Base-by-base conservation (phyloP, 2,329 filamentous ascomycete genomes). In the Rutstroemia sp. region DNA sequence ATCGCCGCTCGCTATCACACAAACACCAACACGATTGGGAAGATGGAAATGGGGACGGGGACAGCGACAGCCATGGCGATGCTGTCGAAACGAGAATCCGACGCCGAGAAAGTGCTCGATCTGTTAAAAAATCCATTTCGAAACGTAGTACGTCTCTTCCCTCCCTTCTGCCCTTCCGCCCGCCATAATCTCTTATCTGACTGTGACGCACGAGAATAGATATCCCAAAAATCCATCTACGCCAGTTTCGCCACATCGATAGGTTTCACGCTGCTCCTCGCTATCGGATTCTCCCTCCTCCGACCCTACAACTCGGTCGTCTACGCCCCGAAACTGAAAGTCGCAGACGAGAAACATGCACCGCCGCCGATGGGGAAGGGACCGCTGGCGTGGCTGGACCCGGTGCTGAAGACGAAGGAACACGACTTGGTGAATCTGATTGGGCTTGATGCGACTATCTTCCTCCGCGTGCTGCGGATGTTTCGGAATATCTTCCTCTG, bases 261-360 rank as follows among this genome's bases (percentile, higher is more conserved):
- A 46, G 87, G 83, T 55, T 76, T 94, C 67, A 90, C 90, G 8
- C 67, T 80, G 61, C 77, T 85, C 63, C 85, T 96, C 64, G 85
- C 90, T 60, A 70, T 95, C 58, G 74, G 85, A 62, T 99, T 97
- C 78, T 96, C 90, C 61, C 76, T 96, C 65, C 78, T 97, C 55
- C 88, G 94, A 59, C 94, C 94, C 5, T 91, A 92, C 72, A 92
- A 97, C 72, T 87, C 86, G 56, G 82, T 92, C 64, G 90, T 99
- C 49, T 99, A 99, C 73, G 92, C 94, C 3, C 94, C 94, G 42
- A 92, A 95, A 70, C 78, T 95, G 49, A 95, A 95, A 71, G 87
- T 96, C 76, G 88, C 90, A 69, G 92, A 97, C 71, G 85, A 90
- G 64, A 90, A 87, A 72, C 91, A 96, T 74, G 83, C 88, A 9